These are phyloP conservation scores for Ophiosphaerella herpotricha DNA, from an alignment of 2,329 filamentous ascomycete species.

Conservation along the genomic window DNA sequence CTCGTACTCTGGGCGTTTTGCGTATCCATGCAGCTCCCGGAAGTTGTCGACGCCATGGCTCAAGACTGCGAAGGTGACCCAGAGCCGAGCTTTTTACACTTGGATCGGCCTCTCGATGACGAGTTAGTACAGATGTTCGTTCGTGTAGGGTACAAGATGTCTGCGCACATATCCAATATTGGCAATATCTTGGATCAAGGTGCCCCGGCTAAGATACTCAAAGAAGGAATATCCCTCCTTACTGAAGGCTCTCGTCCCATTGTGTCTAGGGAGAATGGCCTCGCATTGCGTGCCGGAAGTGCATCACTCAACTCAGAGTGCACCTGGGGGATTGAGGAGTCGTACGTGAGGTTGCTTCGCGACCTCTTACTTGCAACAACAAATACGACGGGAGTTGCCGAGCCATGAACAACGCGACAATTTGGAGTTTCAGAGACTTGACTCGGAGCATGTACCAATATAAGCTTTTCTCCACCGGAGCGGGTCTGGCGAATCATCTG, in stretches of 20 bases:
- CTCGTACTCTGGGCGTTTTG: conserved; percentile 55
- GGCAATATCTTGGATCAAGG: conserved; percentile 52
- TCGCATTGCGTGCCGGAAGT: not conserved
- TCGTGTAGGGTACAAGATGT: conserved; percentile 55
- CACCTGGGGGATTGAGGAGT: conserved; percentile 12
- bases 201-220: conserved; percentile 9
- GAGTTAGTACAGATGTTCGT: conserved; percentile 64
- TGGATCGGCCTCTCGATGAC: conserved; percentile 62
- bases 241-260: not conserved
- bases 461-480: not conserved
- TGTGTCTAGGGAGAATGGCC: not conserved
- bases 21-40: conserved; percentile 22
- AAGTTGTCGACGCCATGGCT: conserved; percentile 8
- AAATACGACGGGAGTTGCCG: not conserved
- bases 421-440: not conserved
- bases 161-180: conserved; percentile 57
- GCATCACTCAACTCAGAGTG: not conserved
- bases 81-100: conserved; percentile 53
- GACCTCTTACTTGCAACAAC: not conserved
- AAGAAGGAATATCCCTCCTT: conserved; percentile 10
- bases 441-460: not conserved
- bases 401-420: not conserved
- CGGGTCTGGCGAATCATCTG: not conserved
- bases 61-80: conserved; percentile 10
- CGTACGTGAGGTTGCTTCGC: conserved; percentile 1